Base-by-base conservation (phyloP, 164 flowering plant genomes). In the Liriodendron chinense region DNA sequence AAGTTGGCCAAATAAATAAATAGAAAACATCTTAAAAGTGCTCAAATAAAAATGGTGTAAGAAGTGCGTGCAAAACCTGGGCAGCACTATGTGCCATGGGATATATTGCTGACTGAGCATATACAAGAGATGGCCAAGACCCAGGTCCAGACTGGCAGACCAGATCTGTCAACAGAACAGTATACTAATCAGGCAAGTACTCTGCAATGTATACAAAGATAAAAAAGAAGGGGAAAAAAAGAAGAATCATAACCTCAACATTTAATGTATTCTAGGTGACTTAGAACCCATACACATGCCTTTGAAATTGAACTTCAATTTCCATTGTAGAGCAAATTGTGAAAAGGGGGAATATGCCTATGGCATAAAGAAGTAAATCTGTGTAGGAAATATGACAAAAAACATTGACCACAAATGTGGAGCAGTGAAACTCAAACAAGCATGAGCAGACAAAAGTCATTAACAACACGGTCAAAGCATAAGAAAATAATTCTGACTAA, bases 131-230 rank as follows among this genome's bases (percentile, higher is more conserved):
- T 79, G 99, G 95, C 99, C 99, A 96, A 62, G 91, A 84, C 70
- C 97, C 95, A 79, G 98, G 99, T 78, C 99, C 99, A 86, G 99
- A 94, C 80, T 96, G 99, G 84, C 98, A 94, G 68, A 96, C 97
- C 64, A 96, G 83, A 91, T 96, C 99, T 96, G 90, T 79, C 50
- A 79, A 49, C n/a, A 59, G 47, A 76, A 43, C 43, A 75, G 63
- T 65, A 26, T 26, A 71, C 6, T 56, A 47, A 16, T 47, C 2
- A 73, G 21, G 69, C 28, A 65, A 47, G 76, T 7, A 61, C 28
- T 21, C 23, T n/a, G 50, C 50, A 61, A 7, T 20, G 28, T 61
- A 21, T 14, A 18, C 16, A 48, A 9, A 1, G 57, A 69, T 21
- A 21, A n/a, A 68, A 34, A 26, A 68, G 4, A 65, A 65, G 13